Evolutionary conservation across 805 yeast genomes (phyloP).

Genomic region (Ogataea glucozyma): DNA sequence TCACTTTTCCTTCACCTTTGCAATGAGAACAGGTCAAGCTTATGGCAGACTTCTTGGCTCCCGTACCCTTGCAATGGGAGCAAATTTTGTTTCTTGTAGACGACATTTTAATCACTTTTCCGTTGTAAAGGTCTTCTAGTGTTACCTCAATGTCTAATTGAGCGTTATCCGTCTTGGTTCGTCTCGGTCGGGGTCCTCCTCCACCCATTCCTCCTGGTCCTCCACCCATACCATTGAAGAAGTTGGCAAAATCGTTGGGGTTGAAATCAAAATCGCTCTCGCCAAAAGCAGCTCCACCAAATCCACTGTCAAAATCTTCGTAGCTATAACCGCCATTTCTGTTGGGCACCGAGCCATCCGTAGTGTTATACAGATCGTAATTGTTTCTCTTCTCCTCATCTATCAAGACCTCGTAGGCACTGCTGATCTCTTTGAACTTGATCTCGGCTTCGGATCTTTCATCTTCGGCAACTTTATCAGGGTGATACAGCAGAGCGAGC

Average conservation of each 20-base stretch:
- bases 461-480: constrained; percentile 77
- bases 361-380: constrained; percentile 58
- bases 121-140: constrained; percentile 74
- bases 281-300: constrained; percentile 45
- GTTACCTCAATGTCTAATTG: constrained; percentile 62
- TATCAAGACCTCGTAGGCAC: constrained; percentile 80
- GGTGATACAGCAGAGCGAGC: constrained; percentile 81
- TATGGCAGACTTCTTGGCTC: constrained; percentile 63
- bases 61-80: constrained; percentile 70
- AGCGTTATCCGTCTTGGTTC: constrained; percentile 61
- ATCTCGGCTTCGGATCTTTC: constrained; percentile 68
- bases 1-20: constrained; percentile 66
- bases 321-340: constrained; percentile 34
- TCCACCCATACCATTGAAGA: constrained; percentile 48
- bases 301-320: constrained; percentile 42
- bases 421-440: constrained; percentile 77
- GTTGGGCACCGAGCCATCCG: constrained; percentile 34
- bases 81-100: constrained; percentile 75
- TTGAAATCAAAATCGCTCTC: constrained; percentile 47
- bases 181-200: constrained; percentile 20
- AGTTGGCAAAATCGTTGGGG: constrained; percentile 76
- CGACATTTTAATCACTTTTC: constrained; percentile 74
- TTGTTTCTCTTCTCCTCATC: constrained; percentile 64
- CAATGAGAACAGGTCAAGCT: constrained; percentile 63
- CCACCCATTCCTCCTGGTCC: constrained; percentile 25